Evolutionary conservation across 2,329 filamentous ascomycete species (phyloP).

Genomic region (Teratosphaeria viscida): DNA sequence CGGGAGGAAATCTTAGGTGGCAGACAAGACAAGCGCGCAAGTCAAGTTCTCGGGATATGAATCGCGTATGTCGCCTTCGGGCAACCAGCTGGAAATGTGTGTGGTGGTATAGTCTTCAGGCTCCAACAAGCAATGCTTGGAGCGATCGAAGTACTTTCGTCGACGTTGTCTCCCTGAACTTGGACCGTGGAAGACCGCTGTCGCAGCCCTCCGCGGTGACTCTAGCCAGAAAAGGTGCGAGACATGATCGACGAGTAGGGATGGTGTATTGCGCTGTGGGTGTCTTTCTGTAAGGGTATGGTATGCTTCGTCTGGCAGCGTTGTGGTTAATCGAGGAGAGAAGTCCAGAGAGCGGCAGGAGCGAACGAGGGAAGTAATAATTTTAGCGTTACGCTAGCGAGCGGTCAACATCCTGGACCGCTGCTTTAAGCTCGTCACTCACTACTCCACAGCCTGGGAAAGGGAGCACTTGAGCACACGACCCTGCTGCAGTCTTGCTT

Average conservation of each 20-base stretch:
- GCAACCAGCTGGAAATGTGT: slow-evolving; percentile 15
- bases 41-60: slow-evolving; percentile 7
- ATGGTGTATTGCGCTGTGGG: slow-evolving; percentile 9
- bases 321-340: neutral
- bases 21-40: neutral
- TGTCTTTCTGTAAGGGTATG: neutral
- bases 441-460: neutral
- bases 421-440: neutral
- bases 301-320: neutral
- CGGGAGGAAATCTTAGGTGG: neutral
- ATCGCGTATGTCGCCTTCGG: slow-evolving; percentile 14
- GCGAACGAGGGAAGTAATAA: neutral
- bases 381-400: neutral
- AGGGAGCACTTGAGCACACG: neutral
- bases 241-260: slow-evolving; percentile 26
- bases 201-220: slow-evolving; percentile 22
- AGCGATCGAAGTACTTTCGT: slow-evolving; percentile 13
- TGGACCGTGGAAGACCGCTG: slow-evolving; percentile 21
- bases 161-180: slow-evolving; percentile 24
- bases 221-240: slow-evolving; percentile 26
- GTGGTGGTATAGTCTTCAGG: slow-evolving; percentile 8
- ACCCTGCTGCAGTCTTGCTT: neutral
- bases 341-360: neutral
- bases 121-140: slow-evolving; percentile 12
- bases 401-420: neutral